phyloP scores from a whole-genome alignment of 805 yeast genomes.

The Wickerhamiella nectarea region DNA sequence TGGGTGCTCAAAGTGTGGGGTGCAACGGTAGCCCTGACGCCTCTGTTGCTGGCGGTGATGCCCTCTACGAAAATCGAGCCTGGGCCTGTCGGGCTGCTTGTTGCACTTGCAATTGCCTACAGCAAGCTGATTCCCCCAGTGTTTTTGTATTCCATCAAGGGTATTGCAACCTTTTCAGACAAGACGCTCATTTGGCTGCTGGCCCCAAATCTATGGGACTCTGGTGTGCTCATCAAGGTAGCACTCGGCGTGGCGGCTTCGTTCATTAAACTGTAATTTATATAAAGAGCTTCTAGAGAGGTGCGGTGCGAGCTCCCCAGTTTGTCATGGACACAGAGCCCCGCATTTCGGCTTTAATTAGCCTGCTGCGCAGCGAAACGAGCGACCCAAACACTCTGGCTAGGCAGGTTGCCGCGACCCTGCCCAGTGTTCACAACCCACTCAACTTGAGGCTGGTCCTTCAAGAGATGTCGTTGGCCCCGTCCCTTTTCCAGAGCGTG shows the following conservation, averaged over 20 bases:
- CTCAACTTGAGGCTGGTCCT: constrained; percentile 15
- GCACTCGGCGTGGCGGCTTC: not conserved
- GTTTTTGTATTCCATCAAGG: not conserved
- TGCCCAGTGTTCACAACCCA: constrained; percentile 17
- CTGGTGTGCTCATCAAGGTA: constrained; percentile 1
- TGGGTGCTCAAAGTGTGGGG: not conserved
- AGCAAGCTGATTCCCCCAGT: constrained; percentile 4
- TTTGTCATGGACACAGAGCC: constrained; percentile 6
- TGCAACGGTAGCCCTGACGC: not conserved
- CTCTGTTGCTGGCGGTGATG: constrained; percentile 3
- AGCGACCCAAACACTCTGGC: not conserved
- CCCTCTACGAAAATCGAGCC: not conserved
- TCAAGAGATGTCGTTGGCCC: constrained; percentile 12
- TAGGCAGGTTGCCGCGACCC: constrained; percentile 11
- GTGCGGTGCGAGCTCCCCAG: too few species aligned
- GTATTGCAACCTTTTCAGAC: constrained; percentile 7
- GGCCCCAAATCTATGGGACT: not conserved
- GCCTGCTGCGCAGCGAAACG: not conserved
- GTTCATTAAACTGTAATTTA: not conserved
- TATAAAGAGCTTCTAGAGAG: not conserved
- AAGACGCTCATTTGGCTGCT: constrained; percentile 1
- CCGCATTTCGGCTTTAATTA: constrained; percentile 2
- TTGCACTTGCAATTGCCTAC: constrained; percentile 3
- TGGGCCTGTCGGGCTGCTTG: constrained; percentile 6
- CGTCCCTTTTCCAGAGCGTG: not conserved